Evolutionary conservation across 306 rosid species (phyloP), one percentile per base, ranked within the genome.

Genomic region (Pyrus bretschneideri): DNA sequence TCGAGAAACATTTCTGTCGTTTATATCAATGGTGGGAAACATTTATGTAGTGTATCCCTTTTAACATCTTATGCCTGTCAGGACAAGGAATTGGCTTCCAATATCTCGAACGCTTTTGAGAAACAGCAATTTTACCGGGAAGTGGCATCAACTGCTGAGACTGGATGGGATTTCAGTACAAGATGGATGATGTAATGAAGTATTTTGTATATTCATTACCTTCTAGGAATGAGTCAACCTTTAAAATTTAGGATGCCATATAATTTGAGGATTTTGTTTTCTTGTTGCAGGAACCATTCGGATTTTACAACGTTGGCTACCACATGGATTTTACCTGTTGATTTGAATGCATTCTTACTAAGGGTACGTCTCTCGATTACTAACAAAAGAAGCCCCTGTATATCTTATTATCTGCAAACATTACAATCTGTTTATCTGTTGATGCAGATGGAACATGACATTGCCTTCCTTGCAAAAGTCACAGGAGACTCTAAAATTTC

Each of bases 131-230:
- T 92, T 78, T 95, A 88, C 87, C 89, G 76, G n/a, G 93, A 90
- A 46, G 66, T 92, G 52, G 92, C 99, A 4, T 87, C 99, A 35
- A 59, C 95, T 23, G 96, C 92, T 7, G 99, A 95, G 83, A 87
- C 97, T 4, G 97, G 99, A 81, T 92, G 97, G 97, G 97, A 95
- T 78, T 95, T 95, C 79, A 92, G 97, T 88, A 73, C 97, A 68
- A 84, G 99, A 86, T 95, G 97, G 97, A 87, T 94, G 95, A 90
- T 91, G 96, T 94, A 82, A 51, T 2, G 21, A 44, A 44, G 49
- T 5, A 5, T 3, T 51, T 51, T 51, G 21, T 17, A 15, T 51
- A 51, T 51, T 51, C 55, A 51, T 17, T 15, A 5, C 9, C 55
- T 51, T 51, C 21, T 5, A 51, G 55, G 55, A 51, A 51, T 5